Percentiles rank a stretch among this genome's conserved stretches.
These are phyloP conservation scores for Austroboletus eburneus DNA, from an alignment of 768 basidiomycete species.

Conservation along the genomic window DNA sequence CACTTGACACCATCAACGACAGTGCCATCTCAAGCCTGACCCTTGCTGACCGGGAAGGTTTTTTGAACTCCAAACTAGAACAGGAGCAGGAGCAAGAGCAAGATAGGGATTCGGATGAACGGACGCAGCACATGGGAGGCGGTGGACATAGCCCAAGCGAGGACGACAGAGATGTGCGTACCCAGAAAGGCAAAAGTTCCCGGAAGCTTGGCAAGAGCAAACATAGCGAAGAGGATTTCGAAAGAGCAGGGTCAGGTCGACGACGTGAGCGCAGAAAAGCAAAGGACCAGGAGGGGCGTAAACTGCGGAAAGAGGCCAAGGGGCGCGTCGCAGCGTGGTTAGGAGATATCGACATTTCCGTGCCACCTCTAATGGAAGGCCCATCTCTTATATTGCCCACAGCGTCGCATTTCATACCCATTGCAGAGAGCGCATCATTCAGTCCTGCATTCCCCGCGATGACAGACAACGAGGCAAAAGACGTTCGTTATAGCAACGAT, in stretches of 20 bases:
- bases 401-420: conserved; percentile 26
- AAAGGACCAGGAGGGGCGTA: conserved; percentile 36
- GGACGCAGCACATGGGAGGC: conserved; percentile 27
- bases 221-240: conserved; percentile 27
- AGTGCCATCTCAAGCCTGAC: conserved; percentile 48
- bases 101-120: conserved; percentile 31
- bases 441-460: conserved; percentile 4
- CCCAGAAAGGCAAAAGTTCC: conserved; percentile 26
- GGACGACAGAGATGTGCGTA: conserved; percentile 29
- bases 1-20: conserved; percentile 33
- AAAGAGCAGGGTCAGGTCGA: conserved; percentile 15
- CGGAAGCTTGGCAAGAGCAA: conserved; percentile 23
- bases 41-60: conserved; percentile 29
- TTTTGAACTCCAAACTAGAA: conserved; percentile 13
- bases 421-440: conserved; percentile 22
- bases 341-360: conserved; percentile 57
- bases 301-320: conserved; percentile 48
- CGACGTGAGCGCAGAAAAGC: conserved; percentile 26
- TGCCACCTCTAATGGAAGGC: conserved; percentile 44
- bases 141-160: conserved; percentile 25
- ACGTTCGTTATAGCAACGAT: conserved; percentile 6
- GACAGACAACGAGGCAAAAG: background rate
- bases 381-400: conserved; percentile 31
- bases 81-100: conserved; percentile 27
- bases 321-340: conserved; percentile 79